Conservation (phyloP, 805 yeast genomes). For the Kodamaea fukazawae region DNA sequence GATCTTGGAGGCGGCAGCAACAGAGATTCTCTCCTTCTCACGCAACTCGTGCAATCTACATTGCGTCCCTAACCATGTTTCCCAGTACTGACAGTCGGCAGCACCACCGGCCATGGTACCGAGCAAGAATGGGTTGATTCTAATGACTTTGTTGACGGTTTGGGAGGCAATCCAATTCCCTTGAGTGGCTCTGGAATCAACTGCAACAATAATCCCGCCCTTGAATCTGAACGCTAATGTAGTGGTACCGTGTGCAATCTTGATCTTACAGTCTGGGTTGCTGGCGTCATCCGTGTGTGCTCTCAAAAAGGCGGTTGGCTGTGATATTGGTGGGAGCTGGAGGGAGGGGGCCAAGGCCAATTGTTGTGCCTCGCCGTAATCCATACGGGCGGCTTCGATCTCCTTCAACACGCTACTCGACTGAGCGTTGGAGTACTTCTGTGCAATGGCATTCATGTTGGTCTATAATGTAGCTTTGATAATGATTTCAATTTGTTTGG, state of each 20-base stretch:
- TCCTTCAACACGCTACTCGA: constrained; percentile 27
- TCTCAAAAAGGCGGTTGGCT: constrained; percentile 88
- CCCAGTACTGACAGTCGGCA: constrained; percentile 99
- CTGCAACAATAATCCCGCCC: constrained; percentile 95
- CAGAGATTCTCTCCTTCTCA: constrained; percentile 91
- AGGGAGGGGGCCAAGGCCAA: constrained; percentile 57
- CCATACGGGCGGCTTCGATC: constrained; percentile 24
- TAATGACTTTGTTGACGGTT: constrained; percentile 95
- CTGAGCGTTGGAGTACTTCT: constrained; percentile 33
- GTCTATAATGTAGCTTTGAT: background rate
- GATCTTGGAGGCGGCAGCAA: constrained; percentile 95
- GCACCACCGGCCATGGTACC: constrained; percentile 99
- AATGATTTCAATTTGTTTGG: background rate
- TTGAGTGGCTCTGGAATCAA: constrained; percentile 96
- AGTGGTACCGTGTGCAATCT: constrained; percentile 98
- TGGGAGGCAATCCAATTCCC: constrained; percentile 98
- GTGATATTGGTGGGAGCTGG: constrained; percentile 76
- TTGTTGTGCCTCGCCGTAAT: constrained; percentile 17
- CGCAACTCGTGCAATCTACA: constrained; percentile 93
- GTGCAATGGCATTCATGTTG: constrained; percentile 41
- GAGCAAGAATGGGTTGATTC: constrained; percentile 88
- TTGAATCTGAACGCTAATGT: constrained; percentile 94
- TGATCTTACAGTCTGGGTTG: constrained; percentile 92
- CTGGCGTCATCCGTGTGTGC: constrained; percentile 97
- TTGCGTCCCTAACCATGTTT: constrained; percentile 96